These are phyloP conservation scores for Cryphonectria naterciae DNA, from an alignment of 2,329 filamentous ascomycete species.

Conservation along the genomic window DNA sequence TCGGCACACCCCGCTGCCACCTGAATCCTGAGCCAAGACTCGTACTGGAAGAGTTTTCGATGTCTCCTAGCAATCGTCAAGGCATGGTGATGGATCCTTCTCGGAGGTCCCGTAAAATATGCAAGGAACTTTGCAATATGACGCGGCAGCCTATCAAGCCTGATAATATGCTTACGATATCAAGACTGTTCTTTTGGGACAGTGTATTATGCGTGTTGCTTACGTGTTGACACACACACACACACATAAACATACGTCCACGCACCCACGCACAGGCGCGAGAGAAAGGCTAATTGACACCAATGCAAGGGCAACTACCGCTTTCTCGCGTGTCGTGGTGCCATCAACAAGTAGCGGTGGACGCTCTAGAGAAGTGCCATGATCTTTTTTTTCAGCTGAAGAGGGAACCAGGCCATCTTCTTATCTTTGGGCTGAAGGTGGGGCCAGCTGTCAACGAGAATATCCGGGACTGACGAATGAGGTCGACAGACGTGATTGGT, in stretches of 20 bases:
- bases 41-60: not conserved
- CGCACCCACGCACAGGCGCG: no score
- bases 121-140: not conserved
- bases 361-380: not conserved
- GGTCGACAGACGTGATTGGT: not conserved
- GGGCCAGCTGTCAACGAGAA: not conserved
- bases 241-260: not conserved
- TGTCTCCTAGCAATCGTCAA: not conserved
- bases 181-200: not conserved
- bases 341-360: not conserved
- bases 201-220: constrained; percentile 3
- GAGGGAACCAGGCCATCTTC: not conserved
- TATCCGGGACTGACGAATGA: not conserved
- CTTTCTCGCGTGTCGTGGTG: not conserved
- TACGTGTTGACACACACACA: not conserved
- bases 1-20: not conserved
- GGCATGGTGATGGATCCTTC: not conserved
- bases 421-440: not conserved
- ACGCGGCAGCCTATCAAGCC: not conserved
- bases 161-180: not conserved
- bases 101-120: not conserved
- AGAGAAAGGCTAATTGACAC: not conserved
- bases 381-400: not conserved
- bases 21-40: constrained; percentile 1
- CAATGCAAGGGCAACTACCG: not conserved